Base-by-base conservation (phyloP, 2,329 filamentous ascomycete species). In the Clonostachys sp. region DNA sequence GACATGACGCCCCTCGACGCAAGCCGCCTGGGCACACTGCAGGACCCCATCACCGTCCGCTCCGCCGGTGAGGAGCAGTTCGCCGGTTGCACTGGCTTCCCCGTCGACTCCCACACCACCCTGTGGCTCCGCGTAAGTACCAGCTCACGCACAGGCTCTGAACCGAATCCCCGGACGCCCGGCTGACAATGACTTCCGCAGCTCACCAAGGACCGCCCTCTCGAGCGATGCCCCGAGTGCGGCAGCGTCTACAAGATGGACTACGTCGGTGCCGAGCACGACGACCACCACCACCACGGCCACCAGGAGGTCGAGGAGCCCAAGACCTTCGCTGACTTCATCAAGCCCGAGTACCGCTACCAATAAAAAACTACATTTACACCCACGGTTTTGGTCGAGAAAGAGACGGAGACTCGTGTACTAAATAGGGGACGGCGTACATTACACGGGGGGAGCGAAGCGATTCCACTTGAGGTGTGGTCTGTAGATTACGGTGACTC, bases 211-310 rank as follows among this genome's bases (percentile, higher is more conserved):
- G 85, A 94, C 50, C 91, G 94, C 67, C 94, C 94, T 49, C 72
- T 96, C 60, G 89, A 95, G 78, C 90, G 94, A 70, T 99, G 94
- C 84, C 84, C 84, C 64, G 94, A 99, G 80, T 99, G 94, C 75
- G 94, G 94, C 59, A 89, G 84, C 69, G 89, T 94, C 58, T 91
- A 95, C 80, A 95, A 96, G 86, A 94, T 97, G 89, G 87, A 96
- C 68, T 99, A 96, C 72, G 75, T 96, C 57, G 94, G 94, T 52
- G 84, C 91, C 45, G 69, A 84, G 65, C 87, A 94, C 56, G 85
- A 91, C 67, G 81, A 89, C 67, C 73, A 61, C 54, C 57, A 59
- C 54, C 61, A 73, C 67, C 66, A 78, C 66, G 70, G 77, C 66
- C 70, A 71, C 62, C 78, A 83, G 64, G 82, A 81, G 65, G 78